Percentiles rank a stretch among this genome's conserved stretches.
Conservation (phyloP, 371 early-diverging fungal genomes). For the Circinella minor region DNA sequence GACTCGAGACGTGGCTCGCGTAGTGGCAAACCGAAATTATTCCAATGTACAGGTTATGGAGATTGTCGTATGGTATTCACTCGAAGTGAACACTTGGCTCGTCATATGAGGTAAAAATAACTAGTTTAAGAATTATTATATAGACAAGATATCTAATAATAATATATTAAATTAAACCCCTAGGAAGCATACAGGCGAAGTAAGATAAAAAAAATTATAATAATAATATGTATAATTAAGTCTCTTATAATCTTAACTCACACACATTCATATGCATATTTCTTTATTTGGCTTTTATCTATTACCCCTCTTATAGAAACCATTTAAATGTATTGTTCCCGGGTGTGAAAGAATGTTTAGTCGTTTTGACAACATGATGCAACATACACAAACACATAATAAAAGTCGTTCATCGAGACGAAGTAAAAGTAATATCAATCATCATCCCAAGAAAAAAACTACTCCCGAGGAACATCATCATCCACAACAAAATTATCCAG, state of each 20-base stretch:
- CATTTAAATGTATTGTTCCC: constrained; percentile 62
- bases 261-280: too few species aligned
- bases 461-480: background rate
- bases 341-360: constrained; percentile 64
- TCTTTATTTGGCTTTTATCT: too few species aligned
- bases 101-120: constrained; percentile 51
- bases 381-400: constrained; percentile 64
- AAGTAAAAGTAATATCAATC: background rate
- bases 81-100: constrained; percentile 57
- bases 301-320: constrained; percentile 35
- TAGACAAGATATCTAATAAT: too few species aligned
- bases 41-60: constrained; percentile 56
- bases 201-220: background rate
- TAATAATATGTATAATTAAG: too few species aligned
- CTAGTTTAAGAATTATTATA: background rate
- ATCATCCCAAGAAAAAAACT: background rate
- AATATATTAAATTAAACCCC: background rate
- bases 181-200: constrained; percentile 12
- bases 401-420: constrained; percentile 11
- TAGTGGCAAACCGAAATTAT: constrained; percentile 44
- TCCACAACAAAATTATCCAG: background rate
- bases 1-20: constrained; percentile 17
- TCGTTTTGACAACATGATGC: constrained; percentile 70
- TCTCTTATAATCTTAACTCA: too few species aligned
- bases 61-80: constrained; percentile 61